Percentiles rank a stretch among this genome's conserved stretches.
These are phyloP conservation scores for Euphorbia pulcherrima DNA, from an alignment of 345 rosid species.

Conservation along the genomic window DNA sequence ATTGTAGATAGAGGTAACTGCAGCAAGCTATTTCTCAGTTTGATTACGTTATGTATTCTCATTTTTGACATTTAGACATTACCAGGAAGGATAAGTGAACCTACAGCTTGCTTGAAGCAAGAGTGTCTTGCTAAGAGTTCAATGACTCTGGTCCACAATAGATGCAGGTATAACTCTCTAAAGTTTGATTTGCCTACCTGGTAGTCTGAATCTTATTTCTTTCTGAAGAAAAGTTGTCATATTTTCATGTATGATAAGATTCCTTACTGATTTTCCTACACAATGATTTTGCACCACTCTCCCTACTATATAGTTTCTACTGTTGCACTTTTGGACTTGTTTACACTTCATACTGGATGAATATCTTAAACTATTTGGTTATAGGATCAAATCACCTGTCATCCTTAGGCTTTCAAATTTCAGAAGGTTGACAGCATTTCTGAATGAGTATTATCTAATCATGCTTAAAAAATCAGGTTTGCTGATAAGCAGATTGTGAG, in stretches of 20 bases:
- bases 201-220: neutral
- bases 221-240: neutral
- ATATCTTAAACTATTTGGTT: neutral
- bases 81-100: slow-evolving; percentile 78
- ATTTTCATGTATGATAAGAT: neutral
- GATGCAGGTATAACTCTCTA: slow-evolving; percentile 66
- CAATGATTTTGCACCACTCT: neutral
- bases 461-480: slow-evolving; percentile 48
- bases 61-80: slow-evolving; percentile 15
- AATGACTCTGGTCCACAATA: slow-evolving; percentile 79
- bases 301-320: neutral
- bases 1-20: slow-evolving; percentile 89
- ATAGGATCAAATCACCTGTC: neutral
- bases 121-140: slow-evolving; percentile 89
- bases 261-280: neutral
- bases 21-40: slow-evolving; percentile 6
- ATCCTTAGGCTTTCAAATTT: neutral
- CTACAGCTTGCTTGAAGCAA: slow-evolving; percentile 63
- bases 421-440: slow-evolving; percentile 1
- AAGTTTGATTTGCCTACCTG: neutral
- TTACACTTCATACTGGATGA: neutral
- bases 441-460: neutral
- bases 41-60: neutral
- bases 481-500: slow-evolving; percentile 97
- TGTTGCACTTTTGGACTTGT: neutral